Evolutionary conservation across 2,329 filamentous ascomycete genomes (phyloP).

Genomic region (Grosmannia serpens): DNA sequence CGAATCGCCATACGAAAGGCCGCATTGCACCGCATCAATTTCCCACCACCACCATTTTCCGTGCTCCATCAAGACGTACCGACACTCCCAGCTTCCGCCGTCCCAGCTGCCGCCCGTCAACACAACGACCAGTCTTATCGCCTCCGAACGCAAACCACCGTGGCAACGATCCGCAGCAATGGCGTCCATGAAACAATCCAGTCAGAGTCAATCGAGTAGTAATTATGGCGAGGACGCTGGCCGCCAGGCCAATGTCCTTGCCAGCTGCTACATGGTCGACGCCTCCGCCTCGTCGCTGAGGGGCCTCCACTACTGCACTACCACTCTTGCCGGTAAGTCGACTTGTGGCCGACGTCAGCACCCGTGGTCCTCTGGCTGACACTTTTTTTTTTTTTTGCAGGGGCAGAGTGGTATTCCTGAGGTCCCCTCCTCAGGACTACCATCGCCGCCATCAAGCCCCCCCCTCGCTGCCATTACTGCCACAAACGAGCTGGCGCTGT

Average conservation of each 20-base stretch:
- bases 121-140: background rate
- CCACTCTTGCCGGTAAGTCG: slow-evolving; percentile 62
- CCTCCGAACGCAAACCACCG: background rate
- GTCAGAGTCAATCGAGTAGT: slow-evolving; percentile 62
- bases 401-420: slow-evolving; percentile 93
- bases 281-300: slow-evolving; percentile 53
- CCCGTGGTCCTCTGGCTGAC: background rate
- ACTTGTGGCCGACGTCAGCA: background rate
- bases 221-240: slow-evolving; percentile 59
- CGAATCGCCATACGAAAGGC: background rate
- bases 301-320: slow-evolving; percentile 94
- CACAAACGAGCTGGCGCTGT: slow-evolving; percentile 54
- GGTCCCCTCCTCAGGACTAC: slow-evolving; percentile 73
- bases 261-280: slow-evolving; percentile 84
- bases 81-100: too few relatives aligned
- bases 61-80: background rate
- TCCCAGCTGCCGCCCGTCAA: background rate
- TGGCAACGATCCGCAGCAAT: slow-evolving; percentile 30
- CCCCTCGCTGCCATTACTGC: slow-evolving; percentile 66
- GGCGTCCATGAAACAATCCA: slow-evolving; percentile 61
- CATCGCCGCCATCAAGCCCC: slow-evolving; percentile 80
- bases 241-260: slow-evolving; percentile 65
- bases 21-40: background rate
- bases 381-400: slow-evolving; percentile 23
- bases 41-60: too few relatives aligned